Conservation (phyloP, 805 yeast genomes). For the Grigorovia yakushimaensis region DNA sequence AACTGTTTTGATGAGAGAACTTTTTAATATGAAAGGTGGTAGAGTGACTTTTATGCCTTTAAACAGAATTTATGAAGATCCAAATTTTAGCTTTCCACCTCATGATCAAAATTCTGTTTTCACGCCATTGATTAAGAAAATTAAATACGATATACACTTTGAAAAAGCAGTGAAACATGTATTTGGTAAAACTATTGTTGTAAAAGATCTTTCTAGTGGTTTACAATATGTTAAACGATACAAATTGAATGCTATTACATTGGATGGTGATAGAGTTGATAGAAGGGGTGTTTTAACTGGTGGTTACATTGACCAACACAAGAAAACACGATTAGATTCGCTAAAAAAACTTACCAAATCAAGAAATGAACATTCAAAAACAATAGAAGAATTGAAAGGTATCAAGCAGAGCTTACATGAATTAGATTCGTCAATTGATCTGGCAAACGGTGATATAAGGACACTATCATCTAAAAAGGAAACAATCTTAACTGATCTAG, state of each 20-base stretch:
- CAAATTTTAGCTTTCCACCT: constrained; percentile 46
- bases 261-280: constrained; percentile 88
- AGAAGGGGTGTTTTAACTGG: constrained; percentile 79
- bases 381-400: constrained; percentile 33
- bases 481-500: constrained; percentile 32
- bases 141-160: constrained; percentile 49
- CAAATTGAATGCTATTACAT: constrained; percentile 67
- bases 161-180: constrained; percentile 66
- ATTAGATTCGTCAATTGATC: constrained; percentile 45
- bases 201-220: constrained; percentile 59
- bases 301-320: constrained; percentile 63
- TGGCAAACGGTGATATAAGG: constrained; percentile 37
- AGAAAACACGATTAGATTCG: constrained; percentile 60
- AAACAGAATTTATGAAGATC: constrained; percentile 44
- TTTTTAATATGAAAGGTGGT: constrained; percentile 61
- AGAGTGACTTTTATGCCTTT: constrained; percentile 88
- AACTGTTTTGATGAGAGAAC: constrained; percentile 62
- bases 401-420: constrained; percentile 33
- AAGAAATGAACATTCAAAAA: constrained; percentile 19
- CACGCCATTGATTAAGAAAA: constrained; percentile 69
- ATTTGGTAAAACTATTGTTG: constrained; percentile 73
- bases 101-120: constrained; percentile 39
- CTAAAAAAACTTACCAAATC: constrained; percentile 48
- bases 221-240: constrained; percentile 51
- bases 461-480: constrained; percentile 34